phyloP scores from a whole-genome alignment of 257 asterid genomes.

The Ilex aquifolium region DNA sequence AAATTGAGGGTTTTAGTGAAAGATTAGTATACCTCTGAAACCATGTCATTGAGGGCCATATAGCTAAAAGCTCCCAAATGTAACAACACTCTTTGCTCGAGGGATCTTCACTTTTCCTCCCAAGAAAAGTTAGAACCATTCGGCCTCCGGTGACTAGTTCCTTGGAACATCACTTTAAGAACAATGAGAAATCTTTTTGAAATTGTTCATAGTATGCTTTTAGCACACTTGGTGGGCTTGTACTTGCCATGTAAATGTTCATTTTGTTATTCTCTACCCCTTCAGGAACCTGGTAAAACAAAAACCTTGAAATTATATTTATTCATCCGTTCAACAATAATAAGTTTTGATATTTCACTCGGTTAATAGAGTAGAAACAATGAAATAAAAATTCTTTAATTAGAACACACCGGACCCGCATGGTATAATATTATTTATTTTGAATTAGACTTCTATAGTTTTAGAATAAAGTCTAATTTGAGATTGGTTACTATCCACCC shows the following conservation, averaged over 20 bases:
- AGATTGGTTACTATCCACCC: too few species aligned
- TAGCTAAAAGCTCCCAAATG: constrained; percentile 57
- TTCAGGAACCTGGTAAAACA: constrained; percentile 30
- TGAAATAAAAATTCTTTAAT: too few species aligned
- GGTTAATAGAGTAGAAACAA: too few species aligned
- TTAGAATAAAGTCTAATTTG: too few species aligned
- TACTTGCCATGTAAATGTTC: constrained; percentile 37
- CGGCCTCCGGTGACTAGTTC: constrained; percentile 52
- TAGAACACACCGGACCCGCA: too few species aligned
- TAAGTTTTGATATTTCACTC: too few species aligned
- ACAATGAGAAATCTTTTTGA: constrained; percentile 40
- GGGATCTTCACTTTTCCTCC: constrained; percentile 45
- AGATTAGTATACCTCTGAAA: constrained; percentile 44
- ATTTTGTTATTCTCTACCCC: constrained; percentile 39
- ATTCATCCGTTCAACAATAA: too few species aligned
- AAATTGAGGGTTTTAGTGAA: neutral
- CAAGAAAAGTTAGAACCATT: constrained; percentile 64
- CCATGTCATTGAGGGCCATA: constrained; percentile 40
- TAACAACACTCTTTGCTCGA: constrained; percentile 48
- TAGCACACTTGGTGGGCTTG: constrained; percentile 39
- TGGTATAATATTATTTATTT: too few species aligned
- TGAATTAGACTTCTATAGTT: too few species aligned
- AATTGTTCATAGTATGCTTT: constrained; percentile 51
- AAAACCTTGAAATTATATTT: too few species aligned
- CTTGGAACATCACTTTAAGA: constrained; percentile 44